Evolutionary conservation across 495 filamentous ascomycete species (phyloP), one percentile per base, ranked within the genome.

Genomic region (Haplographium delicatum): DNA sequence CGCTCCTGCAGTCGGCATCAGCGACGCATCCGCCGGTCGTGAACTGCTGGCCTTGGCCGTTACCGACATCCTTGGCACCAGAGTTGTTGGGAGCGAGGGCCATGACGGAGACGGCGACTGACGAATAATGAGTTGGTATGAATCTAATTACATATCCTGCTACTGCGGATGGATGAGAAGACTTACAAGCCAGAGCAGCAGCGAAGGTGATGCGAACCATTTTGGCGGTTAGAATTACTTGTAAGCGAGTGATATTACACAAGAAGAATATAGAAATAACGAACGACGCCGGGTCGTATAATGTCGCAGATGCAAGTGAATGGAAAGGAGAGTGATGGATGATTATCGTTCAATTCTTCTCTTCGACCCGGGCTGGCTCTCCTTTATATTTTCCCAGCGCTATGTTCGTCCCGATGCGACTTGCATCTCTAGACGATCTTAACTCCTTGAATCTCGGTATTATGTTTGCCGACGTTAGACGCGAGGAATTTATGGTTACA

Each of bases 1-100:
- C 56, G 0, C 64, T 68, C 4, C 57, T 62, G 37, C 71, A 73
- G 51, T 73, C 69, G 16, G 65, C 69, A 1, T 54, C 60, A 19
- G 60, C 57, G n/a, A 64, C 56, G 53, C 71, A 73, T 19, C 67
- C 61, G 2, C 69, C 71, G 15, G 67, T 69, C 53, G 71, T 72
- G 60, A 72, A 72, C 55, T 72, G 70, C 4, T 20, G 23, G 5
- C 65, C 68, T 8, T 46, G 15, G 43, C 68, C 70, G 38, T 67
- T 65, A 37, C 70, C 70, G 7, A 69, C 45, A 56, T 72, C 70
- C 54, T 67, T 45, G 7, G 50, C 42, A 28, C 44, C 55, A 26
- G 55, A 18, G 15, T 38, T 40, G 31, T 52, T 46, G 30, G 50
- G 50, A 38, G 50, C 16, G 31, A 52, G 50, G n/a, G 50, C 51